Evolutionary conservation across 1,139 yeast genomes (phyloP).

Genomic region (Magnusiomyces paraingens): DNA sequence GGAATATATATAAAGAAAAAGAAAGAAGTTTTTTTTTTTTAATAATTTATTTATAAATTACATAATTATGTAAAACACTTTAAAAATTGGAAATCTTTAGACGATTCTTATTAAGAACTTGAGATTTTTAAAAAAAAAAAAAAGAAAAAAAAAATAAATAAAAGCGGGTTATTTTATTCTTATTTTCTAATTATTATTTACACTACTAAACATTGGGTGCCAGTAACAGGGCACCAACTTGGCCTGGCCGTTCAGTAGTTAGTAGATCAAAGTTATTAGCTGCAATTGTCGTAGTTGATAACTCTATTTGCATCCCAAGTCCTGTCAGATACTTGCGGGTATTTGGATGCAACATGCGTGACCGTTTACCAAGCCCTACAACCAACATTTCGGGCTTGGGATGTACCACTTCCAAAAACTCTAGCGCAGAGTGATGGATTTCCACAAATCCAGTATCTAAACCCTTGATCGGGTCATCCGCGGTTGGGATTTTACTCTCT

Average conservation of each 20-base stretch:
- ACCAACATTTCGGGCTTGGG: conserved; percentile 77
- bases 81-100: too few relatives aligned
- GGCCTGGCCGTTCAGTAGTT: conserved; percentile 72
- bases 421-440: conserved; percentile 37
- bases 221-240: conserved; percentile 60
- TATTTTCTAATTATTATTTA: too few relatives aligned
- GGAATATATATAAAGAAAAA: too few relatives aligned
- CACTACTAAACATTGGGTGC: conserved; percentile 56
- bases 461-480: conserved; percentile 21
- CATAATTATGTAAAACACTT: too few relatives aligned
- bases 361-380: conserved; percentile 59
- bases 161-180: too few relatives aligned
- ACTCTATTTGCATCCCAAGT: conserved; percentile 63
- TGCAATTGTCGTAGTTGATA: conserved; percentile 59
- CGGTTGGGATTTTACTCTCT: not conserved
- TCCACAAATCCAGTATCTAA: conserved; percentile 35
- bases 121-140: too few relatives aligned
- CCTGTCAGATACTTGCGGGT: conserved; percentile 46
- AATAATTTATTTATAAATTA: too few relatives aligned
- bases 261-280: conserved; percentile 67
- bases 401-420: conserved; percentile 49
- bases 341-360: conserved; percentile 54
- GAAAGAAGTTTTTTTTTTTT: too few relatives aligned
- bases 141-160: too few relatives aligned
- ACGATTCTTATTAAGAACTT: too few relatives aligned